Evolutionary conservation across 257 asterid species (phyloP).

Genomic region (Dorcoceras hygrometricum): DNA sequence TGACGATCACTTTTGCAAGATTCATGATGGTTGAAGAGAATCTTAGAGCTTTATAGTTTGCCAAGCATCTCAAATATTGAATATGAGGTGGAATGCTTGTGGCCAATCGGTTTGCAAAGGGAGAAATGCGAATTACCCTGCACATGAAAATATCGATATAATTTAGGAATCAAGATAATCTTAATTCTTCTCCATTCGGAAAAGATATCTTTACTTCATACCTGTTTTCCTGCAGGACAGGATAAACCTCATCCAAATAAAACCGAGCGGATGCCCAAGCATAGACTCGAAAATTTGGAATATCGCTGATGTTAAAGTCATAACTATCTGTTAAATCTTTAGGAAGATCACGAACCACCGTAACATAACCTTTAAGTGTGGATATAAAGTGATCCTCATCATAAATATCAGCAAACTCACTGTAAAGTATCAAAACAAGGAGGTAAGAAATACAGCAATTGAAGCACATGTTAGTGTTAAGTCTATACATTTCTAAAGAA

Average conservation of each 20-base stretch:
- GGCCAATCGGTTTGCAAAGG: constrained; percentile 82
- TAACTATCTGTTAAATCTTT: constrained; percentile 60
- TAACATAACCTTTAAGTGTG: constrained; percentile 51
- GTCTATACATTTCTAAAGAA: background rate
- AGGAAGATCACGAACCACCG: constrained; percentile 66
- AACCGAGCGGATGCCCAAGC: constrained; percentile 80
- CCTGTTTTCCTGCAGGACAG: constrained; percentile 66
- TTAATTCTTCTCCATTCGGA: background rate
- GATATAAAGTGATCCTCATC: constrained; percentile 75
- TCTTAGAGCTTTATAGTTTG: constrained; percentile 78
- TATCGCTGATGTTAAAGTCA: constrained; percentile 57
- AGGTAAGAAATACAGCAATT: background rate
- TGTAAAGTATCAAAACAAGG: constrained; percentile 33
- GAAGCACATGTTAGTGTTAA: background rate
- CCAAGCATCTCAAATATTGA: constrained; percentile 67
- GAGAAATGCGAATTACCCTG: constrained; percentile 80
- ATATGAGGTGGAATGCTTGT: constrained; percentile 65
- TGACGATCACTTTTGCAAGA: constrained; percentile 50
- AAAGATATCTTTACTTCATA: constrained; percentile 17
- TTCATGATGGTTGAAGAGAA: constrained; percentile 60
- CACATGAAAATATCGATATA: constrained; percentile 3
- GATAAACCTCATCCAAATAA: constrained; percentile 69
- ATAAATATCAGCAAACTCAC: constrained; percentile 75
- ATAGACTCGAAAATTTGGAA: constrained; percentile 55
- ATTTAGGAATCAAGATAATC: background rate